Evolutionary conservation across 2,329 filamentous ascomycete genomes (phyloP).

Genomic region (Conoideocrella luteorostrata): DNA sequence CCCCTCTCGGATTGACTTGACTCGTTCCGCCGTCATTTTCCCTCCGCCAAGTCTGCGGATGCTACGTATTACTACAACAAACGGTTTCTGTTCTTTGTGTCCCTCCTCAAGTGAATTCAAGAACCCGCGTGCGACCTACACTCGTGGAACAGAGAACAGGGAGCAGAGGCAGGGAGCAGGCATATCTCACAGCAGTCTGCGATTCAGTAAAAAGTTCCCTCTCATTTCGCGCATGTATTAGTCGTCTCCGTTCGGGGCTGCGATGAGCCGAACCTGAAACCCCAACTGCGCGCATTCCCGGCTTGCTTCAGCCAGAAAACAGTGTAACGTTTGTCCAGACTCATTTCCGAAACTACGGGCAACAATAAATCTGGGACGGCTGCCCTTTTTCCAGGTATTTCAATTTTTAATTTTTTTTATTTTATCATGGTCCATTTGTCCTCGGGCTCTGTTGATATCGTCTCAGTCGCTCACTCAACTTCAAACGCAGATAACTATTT

Average conservation of each 20-base stretch:
- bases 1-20: neutral
- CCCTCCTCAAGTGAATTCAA: too few relatives aligned
- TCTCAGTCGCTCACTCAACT: neutral
- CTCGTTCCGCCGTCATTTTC: neutral
- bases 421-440: too few relatives aligned
- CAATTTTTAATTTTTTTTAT: too few relatives aligned
- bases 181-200: neutral
- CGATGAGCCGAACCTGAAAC: constrained; percentile 10
- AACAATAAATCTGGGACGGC: neutral
- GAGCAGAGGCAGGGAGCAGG: too few relatives aligned
- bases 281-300: constrained; percentile 2
- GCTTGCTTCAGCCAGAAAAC: neutral
- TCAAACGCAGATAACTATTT: too few relatives aligned
- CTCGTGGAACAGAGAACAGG: too few relatives aligned
- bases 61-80: too few relatives aligned
- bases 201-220: neutral
- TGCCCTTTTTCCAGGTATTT: neutral
- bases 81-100: too few relatives aligned
- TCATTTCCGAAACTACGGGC: neutral
- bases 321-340: neutral
- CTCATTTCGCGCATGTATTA: constrained; percentile 6
- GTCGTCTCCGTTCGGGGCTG: neutral
- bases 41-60: neutral
- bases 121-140: too few relatives aligned
- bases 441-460: too few relatives aligned